Base-by-base conservation (phyloP, 139 green algal species). In the Chlamydomonas asymmetrica region DNA sequence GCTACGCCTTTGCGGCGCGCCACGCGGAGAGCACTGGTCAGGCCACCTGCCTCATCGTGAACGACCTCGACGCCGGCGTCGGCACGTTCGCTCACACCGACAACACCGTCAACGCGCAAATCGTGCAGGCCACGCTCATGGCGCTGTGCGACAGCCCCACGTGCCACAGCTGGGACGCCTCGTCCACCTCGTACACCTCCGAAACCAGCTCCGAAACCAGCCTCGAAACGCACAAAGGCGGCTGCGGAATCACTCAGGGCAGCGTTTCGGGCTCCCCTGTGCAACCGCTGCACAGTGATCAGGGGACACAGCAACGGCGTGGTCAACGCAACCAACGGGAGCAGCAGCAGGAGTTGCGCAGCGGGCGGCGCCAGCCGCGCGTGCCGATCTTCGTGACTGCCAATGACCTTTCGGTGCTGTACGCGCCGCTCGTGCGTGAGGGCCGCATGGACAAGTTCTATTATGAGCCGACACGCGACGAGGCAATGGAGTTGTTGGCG, bases 351-450 rank as follows among this genome's bases (percentile, higher is more conserved):
- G 31, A 57, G 8, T 16, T 75, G 66, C n/a, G 43, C 37, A 4
- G 60, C 41, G 23, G 54, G n/a, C 50, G 54, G 29, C 37, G 34
- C 31, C 54, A 54, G 25, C 48, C 8, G 29, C 76, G 78, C 0
- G 79, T 84, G 40, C 79, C 79, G 59, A 81, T 84, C 72, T 76
- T 62, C 27, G 38, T 81, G 27, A 84, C 79, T 1, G 78, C 73
- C 73, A 89, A 87, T 40, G 80, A 88, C 71, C 73, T 92, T 27
- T 78, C 39, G 38, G 87, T 38, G 25, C 54, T 97, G 7, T 96
- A 91, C 80, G 92, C 92, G 31, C 92, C 92, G 10, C 85, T 97
- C 3, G 66, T 75, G 65, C 57, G 75, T 2, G 75, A 77, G 22
- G 67, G 76, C 45, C 61, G 67, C 35, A 78, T 82, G 76, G 76